Base-by-base conservation (phyloP, 1,284 basidiomycete genomes). In the Peniophora sp. region DNA sequence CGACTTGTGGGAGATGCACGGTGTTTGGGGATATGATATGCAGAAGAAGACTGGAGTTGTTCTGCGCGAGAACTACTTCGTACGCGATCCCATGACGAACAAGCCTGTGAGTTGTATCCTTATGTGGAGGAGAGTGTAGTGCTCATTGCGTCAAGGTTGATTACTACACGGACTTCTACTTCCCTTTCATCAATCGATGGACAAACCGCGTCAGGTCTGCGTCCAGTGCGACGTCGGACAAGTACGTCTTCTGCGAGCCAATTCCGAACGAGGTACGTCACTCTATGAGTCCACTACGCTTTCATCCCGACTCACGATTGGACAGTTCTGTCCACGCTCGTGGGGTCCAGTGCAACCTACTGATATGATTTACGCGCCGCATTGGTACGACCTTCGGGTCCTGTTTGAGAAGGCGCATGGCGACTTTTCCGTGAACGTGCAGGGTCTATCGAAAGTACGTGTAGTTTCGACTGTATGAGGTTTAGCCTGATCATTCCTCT, bases 1-100 rank as follows among this genome's bases (percentile, higher is more conserved):
- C 53, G 97, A 94, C 62, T 60, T 94, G 0, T 97, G 93, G 94
- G 83, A 90, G 59, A 78, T 85, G 69, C 94, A 97, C 59, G 92
- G 90, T 12, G 91, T 97, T 0, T 99, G 96, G 96, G 80, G 83
- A 1, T 98, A 89, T 88, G 86, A 93, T 60, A 72, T 69, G 10
- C 70, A 73, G 22, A 88, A 84, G 58, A 66, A 83, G 8, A 73
- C 81, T 52, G 83, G 85, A 0, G 82, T 96, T 1, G 83, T 90
- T 0, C 69, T 98, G 45, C 78, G 89, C 50, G 89, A 94, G 61
- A 88, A 80, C 59, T 98, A 97, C 66, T 99, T 99, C 60, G 68
- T 74, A 19, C 81, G 81, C 52, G 71, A 92, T 63, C 84, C 81
- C 3, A 63, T 62, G 62, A 86, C 73, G 14, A 79, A 75, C 27